phyloP scores from a whole-genome alignment of 352 stramenopile genomes.

The Globisporangium perplexum region DNA sequence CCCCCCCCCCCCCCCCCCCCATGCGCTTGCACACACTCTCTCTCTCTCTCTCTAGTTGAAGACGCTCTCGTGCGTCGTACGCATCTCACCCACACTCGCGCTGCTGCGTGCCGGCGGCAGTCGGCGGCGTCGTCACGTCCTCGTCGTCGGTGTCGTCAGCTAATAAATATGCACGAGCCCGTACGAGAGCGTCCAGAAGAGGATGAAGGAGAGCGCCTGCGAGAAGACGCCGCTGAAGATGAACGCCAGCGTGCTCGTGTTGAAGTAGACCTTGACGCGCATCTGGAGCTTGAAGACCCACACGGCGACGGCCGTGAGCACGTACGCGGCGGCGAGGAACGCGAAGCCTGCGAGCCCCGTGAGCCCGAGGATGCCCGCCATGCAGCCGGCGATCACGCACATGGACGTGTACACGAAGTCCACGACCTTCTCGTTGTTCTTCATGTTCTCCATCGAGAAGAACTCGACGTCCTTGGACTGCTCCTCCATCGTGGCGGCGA shows the following conservation, averaged over 20 bases:
- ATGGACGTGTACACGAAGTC: conserved; percentile 82
- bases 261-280: conserved; percentile 79
- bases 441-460: conserved; percentile 86
- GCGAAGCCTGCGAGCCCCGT: conserved; percentile 70
- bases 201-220: conserved; percentile 80
- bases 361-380: conserved; percentile 74
- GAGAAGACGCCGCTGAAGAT: conserved; percentile 68
- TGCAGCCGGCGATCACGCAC: conserved; percentile 78
- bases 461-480: conserved; percentile 78
- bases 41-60: no score
- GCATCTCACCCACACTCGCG: neutral
- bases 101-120: no score
- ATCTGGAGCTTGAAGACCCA: conserved; percentile 71
- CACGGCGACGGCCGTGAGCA: conserved; percentile 57
- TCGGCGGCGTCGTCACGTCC: no score
- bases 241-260: conserved; percentile 59
- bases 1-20: no score
- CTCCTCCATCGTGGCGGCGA: conserved; percentile 50
- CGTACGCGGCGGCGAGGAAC: conserved; percentile 60
- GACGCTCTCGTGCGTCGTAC: neutral
- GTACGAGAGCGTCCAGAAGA: conserved; percentile 88
- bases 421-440: conserved; percentile 70
- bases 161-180: conserved; percentile 90
- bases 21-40: no score
- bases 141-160: no score